Base-by-base conservation (phyloP, 2,329 filamentous ascomycete genomes). In the Sporothrix luriei region DNA sequence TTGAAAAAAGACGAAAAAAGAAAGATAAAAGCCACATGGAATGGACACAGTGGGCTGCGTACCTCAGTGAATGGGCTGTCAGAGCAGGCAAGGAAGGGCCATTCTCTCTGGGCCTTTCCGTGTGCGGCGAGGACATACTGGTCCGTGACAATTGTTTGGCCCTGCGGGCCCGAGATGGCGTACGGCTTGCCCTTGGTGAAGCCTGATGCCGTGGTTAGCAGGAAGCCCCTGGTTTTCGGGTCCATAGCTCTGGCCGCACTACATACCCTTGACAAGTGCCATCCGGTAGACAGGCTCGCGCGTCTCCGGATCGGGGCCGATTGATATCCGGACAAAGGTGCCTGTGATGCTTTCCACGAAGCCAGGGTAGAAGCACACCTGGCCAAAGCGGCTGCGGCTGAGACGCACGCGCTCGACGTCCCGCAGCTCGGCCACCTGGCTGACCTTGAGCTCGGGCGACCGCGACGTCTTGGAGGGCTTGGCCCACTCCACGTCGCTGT, bases 331-430 rank as follows among this genome's bases (percentile, higher is more conserved):
- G 49, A 90, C 90, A 78, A 91, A 99, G 79, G 93, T 96, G 66
- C 93, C 93, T 19, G 84, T 88, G 75, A 97, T 91, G 40, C 91
- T 86, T 10, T 91, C 82, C 69, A 97, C 91, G 74, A 99, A 97
- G 4, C 90, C 90, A 13, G 95, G 95, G 74, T 94, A 94, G 82
- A 97, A 97, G 84, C 93, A 97, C 69, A 97, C 91, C 76, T 94
- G 89, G 7, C 91, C 90, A 78, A 99, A 97, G 76, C 93, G 91
- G 74, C 87, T 91, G 72, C 95, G 88, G 65, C 94, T 92, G 70
- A 99, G 87, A 70, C 93, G 88, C 68, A 94, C 88, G 66, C 92
- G 88, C 77, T 98, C 91, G 73, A 94, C 88, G 78, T 98, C 93
- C n/a, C 85, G 85, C 24, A 97, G 82, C 48, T 91, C 88, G 1